A percentile compares a stretch with the other conserved stretches of the same genome.
These are phyloP conservation scores for Termitomyces sp. DNA, from an alignment of 768 basidiomycete genomes.

Conservation along the genomic window DNA sequence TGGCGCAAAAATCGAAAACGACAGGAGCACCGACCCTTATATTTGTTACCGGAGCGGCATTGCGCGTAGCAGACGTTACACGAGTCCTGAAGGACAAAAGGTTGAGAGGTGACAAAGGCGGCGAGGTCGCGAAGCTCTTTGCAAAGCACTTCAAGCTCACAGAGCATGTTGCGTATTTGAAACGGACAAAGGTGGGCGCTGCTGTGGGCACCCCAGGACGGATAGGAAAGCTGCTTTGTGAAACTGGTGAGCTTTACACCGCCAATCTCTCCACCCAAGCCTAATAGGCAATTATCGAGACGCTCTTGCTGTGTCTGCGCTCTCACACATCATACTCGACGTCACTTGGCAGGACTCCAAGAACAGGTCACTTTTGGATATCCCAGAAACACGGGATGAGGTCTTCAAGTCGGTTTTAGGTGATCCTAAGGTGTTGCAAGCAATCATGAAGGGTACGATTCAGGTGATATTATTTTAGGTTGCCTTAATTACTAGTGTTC, in stretches of 20 bases:
- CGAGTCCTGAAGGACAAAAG: slow-evolving; percentile 63
- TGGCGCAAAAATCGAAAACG: slow-evolving; percentile 70
- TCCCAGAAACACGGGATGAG: slow-evolving; percentile 80
- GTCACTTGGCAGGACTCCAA: slow-evolving; percentile 69
- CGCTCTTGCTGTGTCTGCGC: slow-evolving; percentile 61
- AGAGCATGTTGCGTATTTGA: slow-evolving; percentile 81
- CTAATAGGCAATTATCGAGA: slow-evolving; percentile 35
- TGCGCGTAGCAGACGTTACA: slow-evolving; percentile 87
- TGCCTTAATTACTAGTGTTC: slow-evolving; percentile 6
- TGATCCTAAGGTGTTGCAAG: slow-evolving; percentile 51
- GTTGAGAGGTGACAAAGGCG: slow-evolving; percentile 75
- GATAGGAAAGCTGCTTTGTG: slow-evolving; percentile 77
- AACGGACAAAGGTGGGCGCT: slow-evolving; percentile 77
- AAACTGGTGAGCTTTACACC: slow-evolving; percentile 44
- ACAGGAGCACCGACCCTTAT: slow-evolving; percentile 85
- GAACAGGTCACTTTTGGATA: slow-evolving; percentile 68
- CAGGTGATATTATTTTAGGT: slow-evolving; percentile 74
- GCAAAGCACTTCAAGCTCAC: slow-evolving; percentile 90
- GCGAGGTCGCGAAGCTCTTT: slow-evolving; percentile 92
- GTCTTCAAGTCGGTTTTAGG: slow-evolving; percentile 72
- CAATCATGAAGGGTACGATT: slow-evolving; percentile 65
- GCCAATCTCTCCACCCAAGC: not conserved
- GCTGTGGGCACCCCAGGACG: slow-evolving; percentile 93
- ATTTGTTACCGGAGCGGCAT: slow-evolving; percentile 81
- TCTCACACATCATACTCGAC: slow-evolving; percentile 84